Conservation (phyloP, 768 basidiomycete genomes). For the Agrocybe praecox region DNA sequence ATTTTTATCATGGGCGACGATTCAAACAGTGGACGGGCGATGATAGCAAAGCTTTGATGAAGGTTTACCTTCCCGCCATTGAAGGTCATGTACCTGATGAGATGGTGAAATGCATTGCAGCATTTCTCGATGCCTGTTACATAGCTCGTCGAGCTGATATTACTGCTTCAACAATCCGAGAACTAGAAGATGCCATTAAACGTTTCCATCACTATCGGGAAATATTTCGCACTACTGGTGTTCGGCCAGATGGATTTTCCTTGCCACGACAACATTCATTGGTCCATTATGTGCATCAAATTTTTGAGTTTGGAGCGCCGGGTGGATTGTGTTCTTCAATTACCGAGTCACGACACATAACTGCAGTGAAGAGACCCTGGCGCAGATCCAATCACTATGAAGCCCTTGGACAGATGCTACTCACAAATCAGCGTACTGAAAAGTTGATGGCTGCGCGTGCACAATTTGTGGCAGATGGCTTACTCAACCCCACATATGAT, state of each 20-base stretch:
- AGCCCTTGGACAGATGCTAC: slow-evolving; percentile 36
- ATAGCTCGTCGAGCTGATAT: slow-evolving; percentile 16
- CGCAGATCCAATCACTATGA: slow-evolving; percentile 28
- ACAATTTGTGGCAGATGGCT: slow-evolving; percentile 12
- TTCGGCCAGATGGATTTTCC: slow-evolving; percentile 21
- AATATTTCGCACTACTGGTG: slow-evolving; percentile 21
- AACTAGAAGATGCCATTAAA: slow-evolving; percentile 13
- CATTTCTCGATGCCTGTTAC: slow-evolving; percentile 33
- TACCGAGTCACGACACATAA: slow-evolving; percentile 36
- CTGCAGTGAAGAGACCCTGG: slow-evolving; percentile 38
- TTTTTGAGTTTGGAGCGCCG: slow-evolving; percentile 28
- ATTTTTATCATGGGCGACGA: slow-evolving; percentile 1
- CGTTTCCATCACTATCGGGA: slow-evolving; percentile 21
- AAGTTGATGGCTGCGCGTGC: slow-evolving; percentile 25
- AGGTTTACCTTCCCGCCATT: slow-evolving; percentile 31
- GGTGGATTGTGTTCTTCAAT: slow-evolving; percentile 39
- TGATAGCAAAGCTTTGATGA: slow-evolving; percentile 36
- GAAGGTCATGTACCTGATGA: slow-evolving; percentile 24
- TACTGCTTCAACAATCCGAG: slow-evolving; percentile 10
- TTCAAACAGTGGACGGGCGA: slow-evolving; percentile 20
- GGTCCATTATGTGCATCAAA: slow-evolving; percentile 24
- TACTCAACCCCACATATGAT: slow-evolving; percentile 6
- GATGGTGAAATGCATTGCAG: slow-evolving; percentile 24
- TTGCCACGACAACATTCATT: slow-evolving; percentile 34
- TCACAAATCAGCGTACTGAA: slow-evolving; percentile 29